phyloP scores from a whole-genome alignment of 345 rosid species.

The Dipteronia dyeriana region DNA sequence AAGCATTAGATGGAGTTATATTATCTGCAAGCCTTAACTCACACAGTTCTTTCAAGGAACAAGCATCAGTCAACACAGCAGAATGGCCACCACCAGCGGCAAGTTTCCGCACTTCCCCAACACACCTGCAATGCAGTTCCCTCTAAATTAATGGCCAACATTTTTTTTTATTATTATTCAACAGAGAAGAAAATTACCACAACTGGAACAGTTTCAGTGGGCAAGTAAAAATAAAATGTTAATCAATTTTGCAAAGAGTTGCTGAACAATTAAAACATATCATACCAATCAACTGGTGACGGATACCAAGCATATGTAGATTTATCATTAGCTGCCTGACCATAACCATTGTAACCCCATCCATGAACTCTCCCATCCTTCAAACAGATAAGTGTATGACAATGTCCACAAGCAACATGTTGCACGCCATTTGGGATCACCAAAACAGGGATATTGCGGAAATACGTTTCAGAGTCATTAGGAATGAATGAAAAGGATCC shows the following conservation, averaged over 20 bases:
- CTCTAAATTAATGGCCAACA: neutral
- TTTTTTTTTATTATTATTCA: neutral
- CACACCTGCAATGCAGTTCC: conserved; percentile 61
- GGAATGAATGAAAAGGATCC: conserved; percentile 67
- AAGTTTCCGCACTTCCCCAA: conserved; percentile 84
- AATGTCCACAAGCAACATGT: conserved; percentile 96
- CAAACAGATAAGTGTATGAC: conserved; percentile 73
- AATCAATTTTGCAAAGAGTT: conserved; percentile 12
- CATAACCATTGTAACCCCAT: conserved; percentile 98
- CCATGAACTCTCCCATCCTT: conserved; percentile 85
- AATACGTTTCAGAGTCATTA: conserved; percentile 54
- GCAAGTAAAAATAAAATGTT: neutral
- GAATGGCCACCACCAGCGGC: conserved; percentile 99
- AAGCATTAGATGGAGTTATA: conserved; percentile 70
- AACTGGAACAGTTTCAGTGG: neutral
- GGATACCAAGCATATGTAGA: conserved; percentile 94
- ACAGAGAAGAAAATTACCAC: neutral
- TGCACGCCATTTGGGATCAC: conserved; percentile 66
- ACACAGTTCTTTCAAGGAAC: conserved; percentile 87
- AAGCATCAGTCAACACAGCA: conserved; percentile 93
- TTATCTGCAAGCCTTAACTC: conserved; percentile 88
- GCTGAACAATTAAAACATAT: conserved; percentile 7
- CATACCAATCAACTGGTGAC: conserved; percentile 95
- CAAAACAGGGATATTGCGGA: conserved; percentile 73
- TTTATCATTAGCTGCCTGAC: conserved; percentile 93